phyloP scores from a whole-genome alignment of 179 eudicot species.

The Patellifolia procumbens region DNA sequence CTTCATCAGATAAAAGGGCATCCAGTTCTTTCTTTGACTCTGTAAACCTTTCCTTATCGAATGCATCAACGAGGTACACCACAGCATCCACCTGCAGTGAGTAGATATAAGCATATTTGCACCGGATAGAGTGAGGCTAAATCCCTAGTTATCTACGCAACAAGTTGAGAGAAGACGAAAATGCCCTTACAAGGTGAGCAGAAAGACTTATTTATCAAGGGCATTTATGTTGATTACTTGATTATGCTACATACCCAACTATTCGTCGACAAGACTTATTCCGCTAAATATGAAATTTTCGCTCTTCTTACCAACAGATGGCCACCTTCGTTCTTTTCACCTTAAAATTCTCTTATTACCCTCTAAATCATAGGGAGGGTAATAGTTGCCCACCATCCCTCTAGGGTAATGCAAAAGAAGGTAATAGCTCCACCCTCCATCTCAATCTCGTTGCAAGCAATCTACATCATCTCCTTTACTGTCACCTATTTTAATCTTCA shows the following conservation, averaged over 20 bases:
- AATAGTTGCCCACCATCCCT: too few species aligned
- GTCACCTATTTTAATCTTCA: too few species aligned
- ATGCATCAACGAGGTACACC: conserved; percentile 60
- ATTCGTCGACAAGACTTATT: too few species aligned
- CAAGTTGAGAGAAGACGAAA: background rate
- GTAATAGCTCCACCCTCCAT: too few species aligned
- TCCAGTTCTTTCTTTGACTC: conserved; percentile 60
- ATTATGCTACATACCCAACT: too few species aligned
- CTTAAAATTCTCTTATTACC: background rate
- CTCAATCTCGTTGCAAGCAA: too few species aligned
- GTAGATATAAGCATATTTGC: background rate
- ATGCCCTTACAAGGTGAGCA: background rate
- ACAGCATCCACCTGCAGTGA: conserved; percentile 51
- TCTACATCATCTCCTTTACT: too few species aligned
- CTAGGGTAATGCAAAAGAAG: too few species aligned
- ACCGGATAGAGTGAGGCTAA: too few species aligned
- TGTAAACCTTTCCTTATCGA: conserved; percentile 53
- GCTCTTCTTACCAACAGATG: background rate
- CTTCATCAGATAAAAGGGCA: conserved; percentile 52
- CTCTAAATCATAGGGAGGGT: too few species aligned
- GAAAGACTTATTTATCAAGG: too few species aligned
- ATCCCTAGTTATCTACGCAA: background rate
- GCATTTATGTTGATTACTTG: too few species aligned
- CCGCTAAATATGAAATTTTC: background rate
- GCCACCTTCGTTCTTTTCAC: background rate